Conservation (phyloP, 108 stramenopile genomes). For the Cyclostephanos invisitatus region DNA sequence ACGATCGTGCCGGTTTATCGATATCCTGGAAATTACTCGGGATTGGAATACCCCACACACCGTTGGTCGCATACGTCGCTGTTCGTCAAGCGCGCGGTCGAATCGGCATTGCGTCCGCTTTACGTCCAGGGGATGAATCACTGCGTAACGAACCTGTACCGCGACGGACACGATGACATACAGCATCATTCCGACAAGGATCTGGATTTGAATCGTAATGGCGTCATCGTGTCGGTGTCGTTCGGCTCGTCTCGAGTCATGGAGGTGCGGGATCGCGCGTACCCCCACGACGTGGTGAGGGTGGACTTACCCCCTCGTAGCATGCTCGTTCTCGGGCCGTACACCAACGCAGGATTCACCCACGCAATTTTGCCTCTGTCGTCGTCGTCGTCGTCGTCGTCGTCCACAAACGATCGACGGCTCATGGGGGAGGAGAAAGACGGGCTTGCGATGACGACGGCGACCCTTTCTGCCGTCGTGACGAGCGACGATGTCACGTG, state of each 20-base stretch:
- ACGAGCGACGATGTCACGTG: conserved; percentile 20
- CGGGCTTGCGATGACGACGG: background rate
- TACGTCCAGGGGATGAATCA: conserved; percentile 78
- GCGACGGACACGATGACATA: conserved; percentile 70
- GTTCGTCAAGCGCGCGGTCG: conserved; percentile 63
- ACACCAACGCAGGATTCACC: conserved; percentile 68
- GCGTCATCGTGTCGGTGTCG: conserved; percentile 75
- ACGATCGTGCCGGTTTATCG: conserved; percentile 62
- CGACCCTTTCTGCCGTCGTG: background rate
- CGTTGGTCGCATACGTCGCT: conserved; percentile 60
- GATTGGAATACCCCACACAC: conserved; percentile 73
- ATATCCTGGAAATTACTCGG: conserved; percentile 80
- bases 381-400: background rate
- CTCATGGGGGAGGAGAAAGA: background rate
- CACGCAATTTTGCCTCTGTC: conserved; percentile 60
- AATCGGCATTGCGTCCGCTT: conserved; percentile 59
- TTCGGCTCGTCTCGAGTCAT: conserved; percentile 62
- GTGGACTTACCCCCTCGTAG: conserved; percentile 63
- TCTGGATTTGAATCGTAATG: conserved; percentile 70
- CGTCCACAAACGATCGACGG: background rate
- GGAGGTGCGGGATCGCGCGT: conserved; percentile 58
- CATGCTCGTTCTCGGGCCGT: conserved; percentile 77
- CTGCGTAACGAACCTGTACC: conserved; percentile 74
- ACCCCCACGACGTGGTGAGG: conserved; percentile 62
- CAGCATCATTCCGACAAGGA: conserved; percentile 79